These are phyloP conservation scores for Pochonia chlamydosporia DNA, from an alignment of 2,329 filamentous ascomycete species.

Conservation along the genomic window DNA sequence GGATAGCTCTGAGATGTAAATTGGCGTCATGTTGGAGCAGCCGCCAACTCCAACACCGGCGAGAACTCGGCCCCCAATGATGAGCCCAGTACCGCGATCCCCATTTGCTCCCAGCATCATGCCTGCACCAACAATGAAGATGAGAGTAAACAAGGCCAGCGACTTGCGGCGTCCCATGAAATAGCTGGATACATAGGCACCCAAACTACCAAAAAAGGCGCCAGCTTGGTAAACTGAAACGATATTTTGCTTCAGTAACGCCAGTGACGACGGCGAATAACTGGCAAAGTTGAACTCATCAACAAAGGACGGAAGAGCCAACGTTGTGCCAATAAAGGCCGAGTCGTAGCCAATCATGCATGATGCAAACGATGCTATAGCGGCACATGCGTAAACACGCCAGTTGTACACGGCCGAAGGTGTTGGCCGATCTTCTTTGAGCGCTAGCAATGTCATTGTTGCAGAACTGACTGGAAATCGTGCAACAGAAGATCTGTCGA, in stretches of 20 bases:
- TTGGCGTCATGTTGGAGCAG: conserved; percentile 17
- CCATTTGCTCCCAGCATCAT: conserved; percentile 43
- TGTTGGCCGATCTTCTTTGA: conserved; percentile 52
- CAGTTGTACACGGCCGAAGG: conserved; percentile 55
- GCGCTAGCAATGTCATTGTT: conserved; percentile 40
- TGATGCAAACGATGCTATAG: conserved; percentile 49
- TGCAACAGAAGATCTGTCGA: not conserved
- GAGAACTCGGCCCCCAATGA: conserved; percentile 16
- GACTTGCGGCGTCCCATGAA: conserved; percentile 14
- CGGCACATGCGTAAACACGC: conserved; percentile 50
- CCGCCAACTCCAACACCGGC: conserved; percentile 19
- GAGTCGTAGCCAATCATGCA: conserved; percentile 60
- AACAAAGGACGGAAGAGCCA: conserved; percentile 64
- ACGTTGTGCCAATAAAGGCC: conserved; percentile 73
- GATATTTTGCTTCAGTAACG: conserved; percentile 66
- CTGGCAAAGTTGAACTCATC: conserved; percentile 59
- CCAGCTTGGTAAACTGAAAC: conserved; percentile 66
- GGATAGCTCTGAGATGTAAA: conserved; percentile 17
- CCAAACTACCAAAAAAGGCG: conserved; percentile 17
- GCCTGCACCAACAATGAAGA: conserved; percentile 14
- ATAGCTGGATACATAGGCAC: conserved; percentile 14
- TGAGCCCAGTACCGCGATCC: conserved; percentile 13
- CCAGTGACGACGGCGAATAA: conserved; percentile 41
- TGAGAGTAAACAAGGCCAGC: conserved; percentile 12
- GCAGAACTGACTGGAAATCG: not conserved